Percentiles rank a stretch among this genome's conserved stretches.
phyloP scores from a whole-genome alignment of 2,329 filamentous ascomycete species.

The Cryphonectria nitschkei region DNA sequence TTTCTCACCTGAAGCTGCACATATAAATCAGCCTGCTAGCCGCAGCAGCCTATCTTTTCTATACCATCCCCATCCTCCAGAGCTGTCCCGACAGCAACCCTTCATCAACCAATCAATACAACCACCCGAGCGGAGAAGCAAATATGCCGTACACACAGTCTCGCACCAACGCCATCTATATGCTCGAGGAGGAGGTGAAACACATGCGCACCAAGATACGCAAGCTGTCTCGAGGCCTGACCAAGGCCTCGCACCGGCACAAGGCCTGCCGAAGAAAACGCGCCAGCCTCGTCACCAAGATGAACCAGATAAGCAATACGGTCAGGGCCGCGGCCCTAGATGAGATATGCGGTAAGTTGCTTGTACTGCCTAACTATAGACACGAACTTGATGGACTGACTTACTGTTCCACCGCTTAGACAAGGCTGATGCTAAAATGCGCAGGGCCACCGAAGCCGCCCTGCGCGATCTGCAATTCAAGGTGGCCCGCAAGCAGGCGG shows the following conservation, averaged over 20 bases:
- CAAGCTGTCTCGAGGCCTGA: neutral
- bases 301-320: neutral
- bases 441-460: neutral
- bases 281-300: neutral
- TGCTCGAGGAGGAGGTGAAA: neutral
- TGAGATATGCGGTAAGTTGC: neutral
- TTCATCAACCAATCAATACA: neutral
- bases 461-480: constrained; percentile 1
- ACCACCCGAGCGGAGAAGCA: neutral
- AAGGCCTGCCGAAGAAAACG: neutral
- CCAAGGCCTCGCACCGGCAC: neutral
- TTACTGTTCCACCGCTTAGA: neutral
- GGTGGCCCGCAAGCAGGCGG: constrained; percentile 20
- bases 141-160: constrained; percentile 1
- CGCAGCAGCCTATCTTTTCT: neutral
- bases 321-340: neutral
- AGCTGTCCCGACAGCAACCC: neutral
- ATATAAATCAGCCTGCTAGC: too few relatives aligned
- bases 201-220: neutral
- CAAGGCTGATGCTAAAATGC: constrained; percentile 2
- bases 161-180: neutral
- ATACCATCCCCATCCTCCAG: neutral
- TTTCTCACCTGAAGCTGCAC: too few relatives aligned
- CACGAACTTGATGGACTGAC: neutral
- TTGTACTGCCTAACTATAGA: too few relatives aligned